A percentile compares a stretch with the other conserved stretches of the same genome.
phyloP scores from a whole-genome alignment of 306 rosid genomes.

The Cotoneaster glaucophyllus region DNA sequence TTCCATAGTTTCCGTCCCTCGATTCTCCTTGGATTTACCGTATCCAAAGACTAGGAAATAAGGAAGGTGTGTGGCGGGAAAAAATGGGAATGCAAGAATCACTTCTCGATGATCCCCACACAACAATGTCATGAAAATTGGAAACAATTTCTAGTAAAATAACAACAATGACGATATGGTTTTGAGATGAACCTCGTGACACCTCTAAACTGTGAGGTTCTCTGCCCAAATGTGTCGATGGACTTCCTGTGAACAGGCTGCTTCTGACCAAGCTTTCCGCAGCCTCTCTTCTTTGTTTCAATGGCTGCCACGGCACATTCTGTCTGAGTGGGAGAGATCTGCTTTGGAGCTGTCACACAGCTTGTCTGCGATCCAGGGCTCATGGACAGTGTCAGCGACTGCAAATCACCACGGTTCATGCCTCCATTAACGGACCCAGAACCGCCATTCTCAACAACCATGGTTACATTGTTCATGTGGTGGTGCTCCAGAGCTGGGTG shows the following conservation, averaged over 20 bases:
- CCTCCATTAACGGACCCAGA: slow-evolving; percentile 32
- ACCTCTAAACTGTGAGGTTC: slow-evolving; percentile 96
- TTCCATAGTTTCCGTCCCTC: background rate
- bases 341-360: slow-evolving; percentile 68
- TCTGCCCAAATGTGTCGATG: slow-evolving; percentile 90
- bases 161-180: background rate
- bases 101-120: background rate
- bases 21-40: too few relatives aligned
- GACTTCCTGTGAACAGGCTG: slow-evolving; percentile 92
- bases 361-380: slow-evolving; percentile 98
- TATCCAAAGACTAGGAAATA: too few relatives aligned
- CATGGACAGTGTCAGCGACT: slow-evolving; percentile 71
- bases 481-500: slow-evolving; percentile 44
- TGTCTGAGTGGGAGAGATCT: slow-evolving; percentile 53
- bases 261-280: slow-evolving; percentile 51
- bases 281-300: slow-evolving; percentile 73
- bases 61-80: background rate
- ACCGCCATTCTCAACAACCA: slow-evolving; percentile 25
- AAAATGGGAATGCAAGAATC: background rate
- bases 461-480: slow-evolving; percentile 11
- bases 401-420: slow-evolving; percentile 58
- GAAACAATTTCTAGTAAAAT: background rate
- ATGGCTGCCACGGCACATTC: slow-evolving; percentile 31
- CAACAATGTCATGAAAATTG: background rate
- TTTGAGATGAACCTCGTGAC: slow-evolving; percentile 59